Conservation (phyloP, 2,329 filamentous ascomycete species). For the Amphichorda felina region DNA sequence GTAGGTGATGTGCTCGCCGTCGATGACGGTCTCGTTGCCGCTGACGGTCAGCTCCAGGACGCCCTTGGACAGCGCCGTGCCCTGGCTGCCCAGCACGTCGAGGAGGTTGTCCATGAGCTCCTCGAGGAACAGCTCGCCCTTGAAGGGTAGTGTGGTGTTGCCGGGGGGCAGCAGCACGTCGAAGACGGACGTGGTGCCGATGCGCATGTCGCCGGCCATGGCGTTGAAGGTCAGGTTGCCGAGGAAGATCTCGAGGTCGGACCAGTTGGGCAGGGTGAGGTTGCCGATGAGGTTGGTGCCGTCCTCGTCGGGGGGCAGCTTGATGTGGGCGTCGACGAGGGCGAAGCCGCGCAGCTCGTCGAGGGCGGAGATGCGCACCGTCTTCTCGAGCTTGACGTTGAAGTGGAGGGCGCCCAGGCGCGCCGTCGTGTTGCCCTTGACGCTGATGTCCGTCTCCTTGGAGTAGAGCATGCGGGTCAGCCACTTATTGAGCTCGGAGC, state of each 20-base stretch:
- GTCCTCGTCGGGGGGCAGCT: constrained; percentile 17
- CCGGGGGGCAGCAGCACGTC: constrained; percentile 27
- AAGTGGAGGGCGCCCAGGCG: constrained; percentile 23
- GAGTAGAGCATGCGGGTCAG: constrained; percentile 21
- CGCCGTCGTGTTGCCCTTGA: constrained; percentile 17
- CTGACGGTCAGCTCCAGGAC: constrained; percentile 26
- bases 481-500: constrained; percentile 20
- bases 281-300: constrained; percentile 23
- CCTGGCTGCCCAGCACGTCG: constrained; percentile 23
- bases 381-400: constrained; percentile 21
- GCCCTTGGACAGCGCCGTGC: constrained; percentile 20
- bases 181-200: constrained; percentile 25
- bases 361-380: constrained; percentile 19
- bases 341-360: constrained; percentile 22
- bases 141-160: constrained; percentile 28
- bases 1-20: constrained; percentile 29
- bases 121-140: constrained; percentile 26
- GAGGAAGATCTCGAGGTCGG: constrained; percentile 23
- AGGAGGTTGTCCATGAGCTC: constrained; percentile 26
- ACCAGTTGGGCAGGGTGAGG: constrained; percentile 26
- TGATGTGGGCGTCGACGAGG: constrained; percentile 18
- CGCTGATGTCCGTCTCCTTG: constrained; percentile 16
- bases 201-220: constrained; percentile 21
- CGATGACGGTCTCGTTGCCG: constrained; percentile 26
- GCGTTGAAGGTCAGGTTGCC: constrained; percentile 32